These are phyloP conservation scores for Backusella sp. DNA, from an alignment of 192 early-diverging fungal genomes.

Conservation along the genomic window DNA sequence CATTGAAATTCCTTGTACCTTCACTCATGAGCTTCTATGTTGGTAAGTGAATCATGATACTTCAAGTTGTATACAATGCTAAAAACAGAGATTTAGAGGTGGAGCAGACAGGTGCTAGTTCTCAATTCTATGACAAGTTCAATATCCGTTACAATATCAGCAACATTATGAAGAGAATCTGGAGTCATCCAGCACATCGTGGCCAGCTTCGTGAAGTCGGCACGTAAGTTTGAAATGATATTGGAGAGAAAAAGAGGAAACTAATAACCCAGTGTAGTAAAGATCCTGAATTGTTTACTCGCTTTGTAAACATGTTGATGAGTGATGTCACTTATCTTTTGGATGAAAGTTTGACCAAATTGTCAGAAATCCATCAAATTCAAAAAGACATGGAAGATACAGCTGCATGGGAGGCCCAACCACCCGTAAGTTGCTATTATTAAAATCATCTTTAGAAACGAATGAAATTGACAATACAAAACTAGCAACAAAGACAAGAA, in stretches of 20 bases:
- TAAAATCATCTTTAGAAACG: background rate
- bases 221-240: conserved; percentile 38
- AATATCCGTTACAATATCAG: conserved; percentile 96
- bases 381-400: conserved; percentile 76
- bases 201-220: conserved; percentile 59
- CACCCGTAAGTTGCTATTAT: conserved; percentile 40
- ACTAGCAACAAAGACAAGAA: conserved; percentile 62
- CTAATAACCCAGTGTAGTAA: conserved; percentile 11
- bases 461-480: conserved; percentile 1
- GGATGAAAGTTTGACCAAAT: conserved; percentile 88
- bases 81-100: conserved; percentile 56
- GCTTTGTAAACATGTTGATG: conserved; percentile 89
- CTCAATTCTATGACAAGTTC: conserved; percentile 99
- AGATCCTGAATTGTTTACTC: conserved; percentile 77
- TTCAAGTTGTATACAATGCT: too few relatives aligned
- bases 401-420: conserved; percentile 43
- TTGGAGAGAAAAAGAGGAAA: conserved; percentile 4
- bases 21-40: conserved; percentile 91
- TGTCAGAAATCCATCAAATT: conserved; percentile 80
- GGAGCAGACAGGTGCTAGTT: conserved; percentile 88
- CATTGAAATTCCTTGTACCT: conserved; percentile 74
- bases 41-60: conserved; percentile 41
- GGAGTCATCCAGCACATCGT: conserved; percentile 75
- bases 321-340: conserved; percentile 94
- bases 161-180: conserved; percentile 83